These are phyloP conservation scores for Ceratocystis alfenasii DNA, from an alignment of 2,329 filamentous ascomycete species.

Conservation along the genomic window DNA sequence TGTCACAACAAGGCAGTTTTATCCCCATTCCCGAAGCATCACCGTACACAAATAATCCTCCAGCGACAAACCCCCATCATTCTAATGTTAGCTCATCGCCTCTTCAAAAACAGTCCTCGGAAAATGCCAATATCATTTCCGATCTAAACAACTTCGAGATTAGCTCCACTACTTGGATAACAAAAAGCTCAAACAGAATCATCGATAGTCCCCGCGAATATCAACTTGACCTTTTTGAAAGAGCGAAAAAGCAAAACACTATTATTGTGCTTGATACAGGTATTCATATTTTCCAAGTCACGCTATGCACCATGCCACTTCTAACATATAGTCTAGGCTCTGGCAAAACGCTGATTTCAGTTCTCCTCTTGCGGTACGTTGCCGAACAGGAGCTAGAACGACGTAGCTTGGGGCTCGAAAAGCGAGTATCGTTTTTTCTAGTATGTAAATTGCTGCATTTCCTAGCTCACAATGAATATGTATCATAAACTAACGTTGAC, in stretches of 20 bases:
- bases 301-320: constrained; percentile 21
- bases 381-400: constrained; percentile 66
- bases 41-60: too few species aligned
- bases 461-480: constrained; percentile 10
- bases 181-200: constrained; percentile 37
- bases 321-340: constrained; percentile 44
- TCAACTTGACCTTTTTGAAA: constrained; percentile 81
- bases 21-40: too few species aligned
- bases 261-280: constrained; percentile 93
- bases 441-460: constrained; percentile 33
- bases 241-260: constrained; percentile 70
- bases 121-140: not conserved
- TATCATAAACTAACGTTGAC: not conserved
- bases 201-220: constrained; percentile 78
- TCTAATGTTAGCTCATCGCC: not conserved
- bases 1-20: too few species aligned
- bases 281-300: not conserved
- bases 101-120: not conserved
- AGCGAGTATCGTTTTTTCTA: constrained; percentile 71
- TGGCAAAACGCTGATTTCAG: constrained; percentile 93
- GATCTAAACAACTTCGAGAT: not conserved
- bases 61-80: too few species aligned
- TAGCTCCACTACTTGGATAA: constrained; percentile 15
- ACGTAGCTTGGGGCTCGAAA: constrained; percentile 46
- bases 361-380: constrained; percentile 64